These are phyloP conservation scores for Xylaria sp. DNA, from an alignment of 2,329 filamentous ascomycete genomes.

Conservation along the genomic window DNA sequence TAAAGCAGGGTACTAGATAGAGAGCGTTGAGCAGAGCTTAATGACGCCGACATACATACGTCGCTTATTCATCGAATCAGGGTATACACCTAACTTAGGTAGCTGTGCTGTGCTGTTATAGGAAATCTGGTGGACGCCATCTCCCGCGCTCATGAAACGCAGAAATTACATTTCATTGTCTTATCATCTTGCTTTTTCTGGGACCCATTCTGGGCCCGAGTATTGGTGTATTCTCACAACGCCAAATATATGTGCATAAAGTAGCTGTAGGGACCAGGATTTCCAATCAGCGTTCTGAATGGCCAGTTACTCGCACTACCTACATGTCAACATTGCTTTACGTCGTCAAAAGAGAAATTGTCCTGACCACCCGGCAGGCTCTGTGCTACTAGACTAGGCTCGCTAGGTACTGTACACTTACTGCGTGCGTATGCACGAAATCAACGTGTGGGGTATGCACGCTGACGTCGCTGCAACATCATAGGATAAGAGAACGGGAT, in stretches of 20 bases:
- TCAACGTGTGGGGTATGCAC: conserved; percentile 38
- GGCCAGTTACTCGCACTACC: background rate
- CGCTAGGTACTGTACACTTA: too few relatives aligned
- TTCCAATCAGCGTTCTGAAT: background rate
- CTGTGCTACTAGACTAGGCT: background rate
- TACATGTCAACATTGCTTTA: background rate
- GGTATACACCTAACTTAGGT: background rate
- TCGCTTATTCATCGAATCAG: background rate
- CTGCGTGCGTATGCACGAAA: conserved; percentile 5
- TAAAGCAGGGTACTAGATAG: background rate
- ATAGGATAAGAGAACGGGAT: conserved; percentile 20
- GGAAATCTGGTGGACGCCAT: conserved; percentile 10
- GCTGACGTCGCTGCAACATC: conserved; percentile 48
- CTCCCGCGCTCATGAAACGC: background rate
- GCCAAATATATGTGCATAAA: background rate
- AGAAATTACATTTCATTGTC: conserved; percentile 1
- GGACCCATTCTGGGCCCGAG: background rate
- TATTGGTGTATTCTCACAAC: background rate
- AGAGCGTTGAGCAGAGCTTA: conserved; percentile 1
- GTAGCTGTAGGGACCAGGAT: background rate
- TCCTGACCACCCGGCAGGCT: background rate
- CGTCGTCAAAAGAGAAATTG: background rate
- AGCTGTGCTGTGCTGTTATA: background rate
- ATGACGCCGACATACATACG: background rate
- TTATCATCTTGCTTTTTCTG: background rate